These are phyloP conservation scores for Talaromyces trachyspermus DNA, from an alignment of 495 filamentous ascomycete species.

Conservation along the genomic window DNA sequence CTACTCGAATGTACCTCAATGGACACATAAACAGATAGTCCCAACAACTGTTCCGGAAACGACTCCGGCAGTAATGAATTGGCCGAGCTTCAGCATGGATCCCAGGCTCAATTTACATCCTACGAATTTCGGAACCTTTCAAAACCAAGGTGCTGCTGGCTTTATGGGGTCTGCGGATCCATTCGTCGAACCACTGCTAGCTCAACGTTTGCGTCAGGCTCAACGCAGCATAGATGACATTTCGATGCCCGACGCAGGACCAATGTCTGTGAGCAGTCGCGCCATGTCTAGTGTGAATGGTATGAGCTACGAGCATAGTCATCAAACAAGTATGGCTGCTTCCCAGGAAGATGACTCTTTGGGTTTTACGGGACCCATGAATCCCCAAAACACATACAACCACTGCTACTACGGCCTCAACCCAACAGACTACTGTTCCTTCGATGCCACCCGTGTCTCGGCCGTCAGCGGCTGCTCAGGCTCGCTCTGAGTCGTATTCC, in stretches of 20 bases:
- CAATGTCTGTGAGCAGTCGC: constrained; percentile 35
- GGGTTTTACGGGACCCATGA: constrained; percentile 30
- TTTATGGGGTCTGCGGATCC: constrained; percentile 18
- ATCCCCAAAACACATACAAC: constrained; percentile 30
- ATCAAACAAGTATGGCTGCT: constrained; percentile 32
- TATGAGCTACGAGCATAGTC: constrained; percentile 37
- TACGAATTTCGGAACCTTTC: constrained; percentile 27
- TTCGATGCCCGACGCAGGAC: constrained; percentile 44
- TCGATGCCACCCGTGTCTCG: constrained; percentile 12
- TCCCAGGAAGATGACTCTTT: constrained; percentile 30
- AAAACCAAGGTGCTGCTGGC: constrained; percentile 15
- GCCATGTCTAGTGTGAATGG: constrained; percentile 38
- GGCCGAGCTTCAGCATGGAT: constrained; percentile 11
- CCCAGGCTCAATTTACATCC: constrained; percentile 18
- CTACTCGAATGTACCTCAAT: constrained; percentile 16
- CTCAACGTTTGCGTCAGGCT: constrained; percentile 30
- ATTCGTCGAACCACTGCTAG: constrained; percentile 23
- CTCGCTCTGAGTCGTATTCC: constrained; percentile 24
- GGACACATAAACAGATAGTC: constrained; percentile 18
- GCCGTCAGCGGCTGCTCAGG: constrained; percentile 27
- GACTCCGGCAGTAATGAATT: constrained; percentile 15
- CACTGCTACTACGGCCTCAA: constrained; percentile 25
- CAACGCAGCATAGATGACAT: constrained; percentile 37
- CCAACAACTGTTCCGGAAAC: background rate
- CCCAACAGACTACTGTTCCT: constrained; percentile 35